phyloP scores from a whole-genome alignment of 495 filamentous ascomycete genomes.

The Amphirosellinia nigrospora region DNA sequence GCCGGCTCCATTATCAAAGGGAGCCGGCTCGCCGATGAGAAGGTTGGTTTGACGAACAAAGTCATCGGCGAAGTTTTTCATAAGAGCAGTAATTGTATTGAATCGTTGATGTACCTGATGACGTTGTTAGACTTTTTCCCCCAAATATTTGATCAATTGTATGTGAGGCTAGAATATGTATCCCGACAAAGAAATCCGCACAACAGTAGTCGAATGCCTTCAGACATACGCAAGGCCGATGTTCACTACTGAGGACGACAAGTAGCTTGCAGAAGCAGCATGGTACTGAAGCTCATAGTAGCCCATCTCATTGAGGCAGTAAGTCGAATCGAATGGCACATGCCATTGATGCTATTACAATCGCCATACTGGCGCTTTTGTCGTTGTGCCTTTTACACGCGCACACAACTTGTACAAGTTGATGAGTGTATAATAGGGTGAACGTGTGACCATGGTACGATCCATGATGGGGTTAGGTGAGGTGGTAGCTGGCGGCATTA shows the following conservation, averaged over 20 bases:
- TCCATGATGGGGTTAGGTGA: background rate
- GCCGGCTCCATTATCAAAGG: slow-evolving; percentile 51
- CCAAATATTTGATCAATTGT: background rate
- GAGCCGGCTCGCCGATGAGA: slow-evolving; percentile 68
- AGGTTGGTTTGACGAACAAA: slow-evolving; percentile 84
- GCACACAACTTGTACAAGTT: background rate
- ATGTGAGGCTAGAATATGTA: background rate
- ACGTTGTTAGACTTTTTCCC: slow-evolving; percentile 44
- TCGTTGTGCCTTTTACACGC: background rate
- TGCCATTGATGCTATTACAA: background rate
- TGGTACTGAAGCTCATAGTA: background rate
- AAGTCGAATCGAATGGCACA: background rate
- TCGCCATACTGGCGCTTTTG: background rate
- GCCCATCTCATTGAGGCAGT: background rate
- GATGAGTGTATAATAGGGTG: background rate
- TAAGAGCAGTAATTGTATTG: slow-evolving; percentile 72
- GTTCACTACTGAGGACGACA: too few relatives aligned
- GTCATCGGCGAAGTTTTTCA: slow-evolving; percentile 74
- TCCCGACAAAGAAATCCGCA: background rate
- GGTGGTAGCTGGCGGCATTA: background rate
- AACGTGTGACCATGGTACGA: background rate
- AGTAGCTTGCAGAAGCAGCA: background rate
- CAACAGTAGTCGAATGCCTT: background rate
- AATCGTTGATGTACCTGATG: slow-evolving; percentile 74
- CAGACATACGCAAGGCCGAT: too few relatives aligned